Percentiles rank a stretch among this genome's conserved stretches.
Conservation (phyloP, 2,329 filamentous ascomycete genomes). For the Nothophoma quercina region DNA sequence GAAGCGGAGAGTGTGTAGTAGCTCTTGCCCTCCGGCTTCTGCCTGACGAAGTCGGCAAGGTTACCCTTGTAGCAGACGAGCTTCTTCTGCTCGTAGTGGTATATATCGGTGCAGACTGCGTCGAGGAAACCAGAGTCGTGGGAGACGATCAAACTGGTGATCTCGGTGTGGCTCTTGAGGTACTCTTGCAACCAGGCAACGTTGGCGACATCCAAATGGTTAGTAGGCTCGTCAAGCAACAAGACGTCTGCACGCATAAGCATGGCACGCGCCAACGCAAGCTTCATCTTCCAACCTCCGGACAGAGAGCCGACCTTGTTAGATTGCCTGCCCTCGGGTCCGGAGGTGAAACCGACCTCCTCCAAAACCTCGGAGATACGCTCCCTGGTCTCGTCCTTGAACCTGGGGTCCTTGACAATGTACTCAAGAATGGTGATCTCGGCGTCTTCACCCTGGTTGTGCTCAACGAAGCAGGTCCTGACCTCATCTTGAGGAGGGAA, state of each 20-base stretch:
- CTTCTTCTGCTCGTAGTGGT: slow-evolving; percentile 99
- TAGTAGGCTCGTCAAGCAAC: slow-evolving; percentile 96
- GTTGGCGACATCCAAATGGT: slow-evolving; percentile 95
- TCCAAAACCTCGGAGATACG: slow-evolving; percentile 83
- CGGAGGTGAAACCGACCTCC: slow-evolving; percentile 92
- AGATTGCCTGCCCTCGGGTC: slow-evolving; percentile 85
- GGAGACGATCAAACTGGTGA: slow-evolving; percentile 96
- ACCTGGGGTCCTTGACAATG: slow-evolving; percentile 85
- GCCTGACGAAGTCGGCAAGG: slow-evolving; percentile 81
- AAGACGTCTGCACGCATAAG: slow-evolving; percentile 95
- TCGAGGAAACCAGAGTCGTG: slow-evolving; percentile 99
- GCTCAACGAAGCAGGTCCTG: slow-evolving; percentile 96
- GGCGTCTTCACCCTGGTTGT: slow-evolving; percentile 98
- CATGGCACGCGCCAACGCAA: slow-evolving; percentile 95
- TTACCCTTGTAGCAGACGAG: slow-evolving; percentile 86
- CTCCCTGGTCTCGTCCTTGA: slow-evolving; percentile 78
- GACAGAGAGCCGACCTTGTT: slow-evolving; percentile 94
- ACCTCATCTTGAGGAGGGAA: slow-evolving; percentile 93
- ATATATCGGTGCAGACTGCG: slow-evolving; percentile 97
- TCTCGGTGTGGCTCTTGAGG: slow-evolving; percentile 92
- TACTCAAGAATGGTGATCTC: slow-evolving; percentile 96
- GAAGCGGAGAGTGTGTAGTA: slow-evolving; percentile 95
- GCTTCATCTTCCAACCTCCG: slow-evolving; percentile 99
- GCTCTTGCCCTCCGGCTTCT: slow-evolving; percentile 92
- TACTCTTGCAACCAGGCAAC: slow-evolving; percentile 97